Conservation (phyloP, 495 filamentous ascomycete species). For the Penicillium waksmanii region DNA sequence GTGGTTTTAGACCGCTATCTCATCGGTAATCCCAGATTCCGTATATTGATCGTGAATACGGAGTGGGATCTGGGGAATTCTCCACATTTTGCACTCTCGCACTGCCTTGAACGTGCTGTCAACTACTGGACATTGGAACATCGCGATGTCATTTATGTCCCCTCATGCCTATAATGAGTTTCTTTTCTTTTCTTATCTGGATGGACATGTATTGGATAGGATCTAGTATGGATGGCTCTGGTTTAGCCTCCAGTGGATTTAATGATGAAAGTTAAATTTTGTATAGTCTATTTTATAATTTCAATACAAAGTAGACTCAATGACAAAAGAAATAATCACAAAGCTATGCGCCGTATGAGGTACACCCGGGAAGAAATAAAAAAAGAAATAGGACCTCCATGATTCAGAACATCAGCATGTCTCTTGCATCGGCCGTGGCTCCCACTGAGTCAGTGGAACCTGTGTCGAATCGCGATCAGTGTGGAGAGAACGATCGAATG, state of each 20-base stretch:
- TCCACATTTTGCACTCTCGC: background rate
- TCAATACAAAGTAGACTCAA: background rate
- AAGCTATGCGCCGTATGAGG: no score
- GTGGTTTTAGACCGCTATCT: conserved; percentile 37
- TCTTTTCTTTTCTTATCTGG: conserved; percentile 20
- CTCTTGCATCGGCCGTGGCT: conserved; percentile 6
- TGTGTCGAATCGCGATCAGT: conserved; percentile 11
- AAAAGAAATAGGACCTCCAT: background rate
- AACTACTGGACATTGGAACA: background rate
- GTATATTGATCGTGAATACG: background rate
- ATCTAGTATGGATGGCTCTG: conserved; percentile 29
- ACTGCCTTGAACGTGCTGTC: background rate
- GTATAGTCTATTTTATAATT: conserved; percentile 6
- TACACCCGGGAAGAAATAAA: background rate
- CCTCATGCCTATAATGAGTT: conserved; percentile 29
- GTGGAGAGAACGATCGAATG: conserved; percentile 7
- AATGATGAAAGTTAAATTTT: conserved; percentile 21
- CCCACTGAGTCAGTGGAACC: conserved; percentile 25
- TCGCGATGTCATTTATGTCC: conserved; percentile 13
- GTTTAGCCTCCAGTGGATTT: conserved; percentile 31
- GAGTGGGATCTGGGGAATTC: background rate
- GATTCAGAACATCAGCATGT: background rate
- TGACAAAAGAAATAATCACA: background rate
- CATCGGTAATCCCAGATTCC: background rate
- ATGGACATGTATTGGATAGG: conserved; percentile 17